phyloP scores from a whole-genome alignment of 1,284 basidiomycete species.

The Ceratobasidium theobromae region DNA sequence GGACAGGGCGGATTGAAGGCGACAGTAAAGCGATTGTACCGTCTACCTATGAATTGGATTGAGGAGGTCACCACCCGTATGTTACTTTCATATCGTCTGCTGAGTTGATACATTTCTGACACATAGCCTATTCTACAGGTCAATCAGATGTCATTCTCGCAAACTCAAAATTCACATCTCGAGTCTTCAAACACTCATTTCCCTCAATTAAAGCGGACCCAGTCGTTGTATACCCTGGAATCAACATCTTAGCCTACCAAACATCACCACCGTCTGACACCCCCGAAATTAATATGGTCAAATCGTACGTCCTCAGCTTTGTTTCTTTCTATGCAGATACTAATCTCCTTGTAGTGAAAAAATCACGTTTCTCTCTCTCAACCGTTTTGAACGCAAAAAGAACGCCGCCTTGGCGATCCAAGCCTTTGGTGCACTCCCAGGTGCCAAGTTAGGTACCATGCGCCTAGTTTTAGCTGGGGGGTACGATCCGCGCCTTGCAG shows the following conservation, averaged over 20 bases:
- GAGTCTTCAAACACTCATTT: conserved; percentile 78
- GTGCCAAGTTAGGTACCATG: conserved; percentile 41
- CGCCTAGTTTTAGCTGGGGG: conserved; percentile 81
- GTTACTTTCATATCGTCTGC: conserved; percentile 40
- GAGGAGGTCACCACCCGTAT: conserved; percentile 89
- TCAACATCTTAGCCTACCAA: conserved; percentile 75
- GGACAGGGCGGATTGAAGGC: conserved; percentile 39
- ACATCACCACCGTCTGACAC: conserved; percentile 45
- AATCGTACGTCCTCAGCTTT: conserved; percentile 58
- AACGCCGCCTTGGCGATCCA: conserved; percentile 81
- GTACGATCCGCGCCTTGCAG: conserved; percentile 68
- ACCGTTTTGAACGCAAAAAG: conserved; percentile 97
- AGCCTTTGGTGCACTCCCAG: conserved; percentile 59
- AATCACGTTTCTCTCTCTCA: conserved; percentile 85
- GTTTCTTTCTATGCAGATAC: not conserved
- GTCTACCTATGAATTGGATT: conserved; percentile 85
- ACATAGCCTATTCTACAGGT: conserved; percentile 47
- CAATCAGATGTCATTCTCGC: conserved; percentile 89
- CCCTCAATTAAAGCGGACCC: conserved; percentile 64
- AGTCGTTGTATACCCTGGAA: conserved; percentile 87
- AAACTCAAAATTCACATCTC: conserved; percentile 88
- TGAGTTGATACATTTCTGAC: not conserved
- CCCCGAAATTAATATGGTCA: conserved; percentile 57
- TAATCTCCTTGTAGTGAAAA: conserved; percentile 51
- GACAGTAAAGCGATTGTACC: conserved; percentile 72